A percentile compares a stretch with the other conserved stretches of the same genome.
phyloP scores from a whole-genome alignment of 805 yeast species.

The Candida boleticola region DNA sequence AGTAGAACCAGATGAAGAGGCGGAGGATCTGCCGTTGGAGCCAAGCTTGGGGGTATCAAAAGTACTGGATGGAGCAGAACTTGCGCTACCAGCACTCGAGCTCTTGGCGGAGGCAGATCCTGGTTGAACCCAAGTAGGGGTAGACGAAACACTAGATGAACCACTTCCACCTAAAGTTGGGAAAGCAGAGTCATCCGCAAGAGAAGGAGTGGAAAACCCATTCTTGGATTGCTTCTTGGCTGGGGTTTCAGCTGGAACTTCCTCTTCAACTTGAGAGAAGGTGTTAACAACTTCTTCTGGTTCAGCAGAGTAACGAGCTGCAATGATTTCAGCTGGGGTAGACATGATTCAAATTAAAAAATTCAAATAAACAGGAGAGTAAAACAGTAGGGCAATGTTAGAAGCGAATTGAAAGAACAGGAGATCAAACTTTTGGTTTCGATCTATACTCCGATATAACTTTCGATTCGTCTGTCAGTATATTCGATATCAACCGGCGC shows the following conservation, averaged over 20 bases:
- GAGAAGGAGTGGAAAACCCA: constrained; percentile 31
- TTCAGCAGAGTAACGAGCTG: constrained; percentile 39
- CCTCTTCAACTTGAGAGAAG: neutral
- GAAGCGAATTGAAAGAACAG: no score
- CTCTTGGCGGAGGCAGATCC: constrained; percentile 47
- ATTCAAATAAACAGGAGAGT: neutral
- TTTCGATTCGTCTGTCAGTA: no score
- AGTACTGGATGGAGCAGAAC: constrained; percentile 12
- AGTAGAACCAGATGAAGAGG: constrained; percentile 13
- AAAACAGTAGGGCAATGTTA: neutral
- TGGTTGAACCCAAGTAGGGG: constrained; percentile 35
- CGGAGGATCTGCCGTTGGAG: constrained; percentile 10
- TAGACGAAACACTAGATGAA: constrained; percentile 26
- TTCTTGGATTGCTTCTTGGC: constrained; percentile 7
- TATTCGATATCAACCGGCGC: constrained; percentile 1
- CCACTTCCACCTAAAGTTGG: constrained; percentile 58
- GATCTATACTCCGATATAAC: no score
- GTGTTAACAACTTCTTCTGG: constrained; percentile 6
- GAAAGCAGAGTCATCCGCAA: constrained; percentile 55
- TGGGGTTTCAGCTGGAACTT: neutral
- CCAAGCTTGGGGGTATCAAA: constrained; percentile 12
- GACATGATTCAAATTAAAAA: constrained; percentile 30
- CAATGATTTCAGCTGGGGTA: constrained; percentile 49
- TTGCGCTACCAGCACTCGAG: constrained; percentile 36
- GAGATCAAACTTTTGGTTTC: neutral